phyloP scores from a whole-genome alignment of 768 basidiomycete genomes.

The Galerina marginata region DNA sequence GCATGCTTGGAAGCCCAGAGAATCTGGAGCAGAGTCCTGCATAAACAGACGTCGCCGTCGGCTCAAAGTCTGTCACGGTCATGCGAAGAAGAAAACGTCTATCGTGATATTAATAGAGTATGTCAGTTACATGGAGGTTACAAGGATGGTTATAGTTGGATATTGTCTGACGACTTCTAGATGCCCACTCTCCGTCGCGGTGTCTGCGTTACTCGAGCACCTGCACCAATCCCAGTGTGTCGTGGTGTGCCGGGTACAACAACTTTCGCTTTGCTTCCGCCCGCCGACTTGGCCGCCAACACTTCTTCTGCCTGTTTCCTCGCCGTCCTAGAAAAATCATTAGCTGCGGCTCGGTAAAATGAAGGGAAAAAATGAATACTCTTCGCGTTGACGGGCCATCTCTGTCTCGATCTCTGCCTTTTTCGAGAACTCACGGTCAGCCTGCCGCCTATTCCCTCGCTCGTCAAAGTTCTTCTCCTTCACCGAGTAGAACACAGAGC shows the following conservation, averaged over 20 bases:
- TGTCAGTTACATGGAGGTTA: too few species aligned
- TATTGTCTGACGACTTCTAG: slow-evolving; percentile 30
- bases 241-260: slow-evolving; percentile 84
- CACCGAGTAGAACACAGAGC: slow-evolving; percentile 96
- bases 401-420: slow-evolving; percentile 91
- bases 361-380: slow-evolving; percentile 46
- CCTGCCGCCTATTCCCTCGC: slow-evolving; percentile 72
- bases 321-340: slow-evolving; percentile 51
- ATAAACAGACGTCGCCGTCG: too few species aligned
- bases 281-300: slow-evolving; percentile 56
- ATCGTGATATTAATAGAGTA: too few species aligned
- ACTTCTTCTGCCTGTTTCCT: slow-evolving; percentile 68
- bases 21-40: too few species aligned
- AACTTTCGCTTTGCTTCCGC: slow-evolving; percentile 62
- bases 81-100: too few species aligned
- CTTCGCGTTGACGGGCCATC: slow-evolving; percentile 85
- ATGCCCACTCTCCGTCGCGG: slow-evolving; percentile 78
- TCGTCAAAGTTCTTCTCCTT: slow-evolving; percentile 98
- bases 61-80: too few species aligned
- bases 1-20: too few species aligned
- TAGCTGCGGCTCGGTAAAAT: not conserved
- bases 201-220: slow-evolving; percentile 70
- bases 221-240: slow-evolving; percentile 69
- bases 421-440: slow-evolving; percentile 91
- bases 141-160: too few species aligned